Evolutionary conservation across 1,284 basidiomycete species (phyloP).

Genomic region (Kwoniella shivajii): DNA sequence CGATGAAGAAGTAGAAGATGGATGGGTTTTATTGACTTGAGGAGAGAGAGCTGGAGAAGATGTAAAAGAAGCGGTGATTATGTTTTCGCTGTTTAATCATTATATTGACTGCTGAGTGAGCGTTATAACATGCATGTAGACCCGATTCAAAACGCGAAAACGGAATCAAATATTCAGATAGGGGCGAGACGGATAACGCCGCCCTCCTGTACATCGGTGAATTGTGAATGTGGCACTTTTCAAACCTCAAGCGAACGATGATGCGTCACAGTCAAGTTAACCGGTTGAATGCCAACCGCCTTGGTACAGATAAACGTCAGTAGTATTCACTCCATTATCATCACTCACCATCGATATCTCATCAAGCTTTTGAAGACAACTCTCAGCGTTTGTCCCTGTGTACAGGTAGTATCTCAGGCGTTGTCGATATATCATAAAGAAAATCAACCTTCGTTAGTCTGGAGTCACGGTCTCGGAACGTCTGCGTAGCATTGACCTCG

Average conservation of each 20-base stretch:
- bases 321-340: no score
- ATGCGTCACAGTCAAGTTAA: background rate
- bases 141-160: background rate
- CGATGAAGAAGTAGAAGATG: conserved; percentile 13
- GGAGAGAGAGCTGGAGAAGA: background rate
- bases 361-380: no score
- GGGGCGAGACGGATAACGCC: background rate
- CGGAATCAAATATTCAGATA: background rate
- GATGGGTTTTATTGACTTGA: conserved; percentile 6
- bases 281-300: background rate
- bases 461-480: no score
- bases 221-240: background rate
- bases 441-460: no score
- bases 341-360: no score
- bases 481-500: no score
- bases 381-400: no score
- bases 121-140: background rate
- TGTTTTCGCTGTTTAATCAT: background rate
- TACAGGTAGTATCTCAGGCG: no score
- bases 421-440: no score
- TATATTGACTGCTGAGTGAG: background rate
- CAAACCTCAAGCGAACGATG: no score
- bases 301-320: no score
- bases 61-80: background rate
- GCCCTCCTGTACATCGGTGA: background rate